Evolutionary conservation across 345 rosid species (phyloP).

Genomic region (Populus euphratica): DNA sequence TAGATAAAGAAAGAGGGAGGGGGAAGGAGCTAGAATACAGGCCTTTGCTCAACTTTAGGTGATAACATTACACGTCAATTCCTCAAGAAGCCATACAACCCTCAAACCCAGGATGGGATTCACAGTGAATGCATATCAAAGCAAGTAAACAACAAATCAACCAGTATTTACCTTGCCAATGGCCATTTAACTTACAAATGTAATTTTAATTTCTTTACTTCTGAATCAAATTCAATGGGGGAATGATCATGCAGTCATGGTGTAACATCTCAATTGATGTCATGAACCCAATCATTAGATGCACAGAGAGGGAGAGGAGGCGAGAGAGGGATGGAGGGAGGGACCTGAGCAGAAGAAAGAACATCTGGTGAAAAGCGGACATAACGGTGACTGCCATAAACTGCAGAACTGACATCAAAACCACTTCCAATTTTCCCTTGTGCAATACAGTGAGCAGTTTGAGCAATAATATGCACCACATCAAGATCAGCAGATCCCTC

Average conservation of each 20-base stretch:
- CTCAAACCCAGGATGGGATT: neutral
- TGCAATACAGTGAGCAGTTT: slow-evolving; percentile 92
- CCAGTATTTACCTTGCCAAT: neutral
- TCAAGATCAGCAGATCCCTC: slow-evolving; percentile 50
- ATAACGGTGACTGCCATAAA: slow-evolving; percentile 92
- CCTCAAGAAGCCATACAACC: neutral
- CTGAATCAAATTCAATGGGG: neutral
- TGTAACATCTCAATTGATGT: neutral
- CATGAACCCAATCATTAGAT: neutral
- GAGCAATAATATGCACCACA: slow-evolving; percentile 80
- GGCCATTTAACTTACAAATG: neutral
- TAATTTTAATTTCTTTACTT: neutral
- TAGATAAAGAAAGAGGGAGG: neutral
- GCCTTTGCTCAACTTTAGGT: neutral
- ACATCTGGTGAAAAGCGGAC: slow-evolving; percentile 91
- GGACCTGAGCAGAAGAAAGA: slow-evolving; percentile 83
- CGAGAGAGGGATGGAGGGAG: slow-evolving; percentile 12
- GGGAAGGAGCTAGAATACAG: neutral
- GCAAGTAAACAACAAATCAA: neutral
- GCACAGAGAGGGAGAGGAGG: neutral
- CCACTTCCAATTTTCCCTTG: slow-evolving; percentile 99
- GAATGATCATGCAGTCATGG: neutral
- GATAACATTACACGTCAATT: neutral
- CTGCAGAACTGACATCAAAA: slow-evolving; percentile 96
- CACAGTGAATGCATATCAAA: neutral